phyloP scores from a whole-genome alignment of 257 asterid species.

The Scutellaria barbata region DNA sequence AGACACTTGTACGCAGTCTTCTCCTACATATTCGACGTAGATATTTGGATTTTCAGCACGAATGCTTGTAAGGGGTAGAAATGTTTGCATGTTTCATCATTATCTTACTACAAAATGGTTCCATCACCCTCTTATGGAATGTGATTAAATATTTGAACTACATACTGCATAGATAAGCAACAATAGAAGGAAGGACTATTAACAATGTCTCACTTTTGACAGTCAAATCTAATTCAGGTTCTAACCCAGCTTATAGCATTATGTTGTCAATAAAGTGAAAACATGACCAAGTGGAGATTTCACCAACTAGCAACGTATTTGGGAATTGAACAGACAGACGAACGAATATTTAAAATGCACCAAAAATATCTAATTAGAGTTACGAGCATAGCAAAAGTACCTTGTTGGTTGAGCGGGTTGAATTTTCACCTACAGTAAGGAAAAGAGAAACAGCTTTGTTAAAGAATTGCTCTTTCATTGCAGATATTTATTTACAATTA shows the following conservation, averaged over 20 bases:
- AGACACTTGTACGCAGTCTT: not conserved
- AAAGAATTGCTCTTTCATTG: not conserved
- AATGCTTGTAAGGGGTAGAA: too few relatives aligned
- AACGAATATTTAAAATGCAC: conserved; percentile 11
- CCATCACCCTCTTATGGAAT: too few relatives aligned
- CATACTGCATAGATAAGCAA: too few relatives aligned
- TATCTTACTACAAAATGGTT: too few relatives aligned
- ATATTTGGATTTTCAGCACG: too few relatives aligned
- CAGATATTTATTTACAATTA: conserved; percentile 19
- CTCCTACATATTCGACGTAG: too few relatives aligned
- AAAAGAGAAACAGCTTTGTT: conserved; percentile 38
- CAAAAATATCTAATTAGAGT: not conserved
- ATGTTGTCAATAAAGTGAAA: not conserved
- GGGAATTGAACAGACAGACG: not conserved
- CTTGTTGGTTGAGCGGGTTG: conserved; percentile 60
- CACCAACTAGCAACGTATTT: not conserved
- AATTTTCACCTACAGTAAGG: conserved; percentile 57
- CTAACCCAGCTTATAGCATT: not conserved
- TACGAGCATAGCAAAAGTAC: conserved; percentile 42
- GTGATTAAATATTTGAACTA: too few relatives aligned
- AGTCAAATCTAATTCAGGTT: not conserved
- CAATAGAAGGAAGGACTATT: too few relatives aligned
- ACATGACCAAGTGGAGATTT: not conserved
- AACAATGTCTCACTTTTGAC: too few relatives aligned
- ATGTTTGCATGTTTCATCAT: too few relatives aligned